These are phyloP conservation scores for Penicillium riverlandense DNA, from an alignment of 495 filamentous ascomycete genomes.

Conservation along the genomic window DNA sequence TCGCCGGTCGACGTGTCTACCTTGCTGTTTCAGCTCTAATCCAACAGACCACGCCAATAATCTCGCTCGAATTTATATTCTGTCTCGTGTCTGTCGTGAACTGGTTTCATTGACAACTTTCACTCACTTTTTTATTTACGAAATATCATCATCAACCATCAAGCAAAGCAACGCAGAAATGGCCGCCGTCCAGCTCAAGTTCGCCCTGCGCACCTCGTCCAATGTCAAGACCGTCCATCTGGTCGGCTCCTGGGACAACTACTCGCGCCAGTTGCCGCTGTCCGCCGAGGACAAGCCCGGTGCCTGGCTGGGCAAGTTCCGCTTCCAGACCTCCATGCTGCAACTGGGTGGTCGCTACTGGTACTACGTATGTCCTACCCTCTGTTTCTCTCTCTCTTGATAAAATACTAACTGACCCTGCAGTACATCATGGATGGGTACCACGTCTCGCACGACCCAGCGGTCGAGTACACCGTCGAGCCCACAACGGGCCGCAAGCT, in stretches of 20 bases:
- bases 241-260: constrained; percentile 97
- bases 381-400: background rate
- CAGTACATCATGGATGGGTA: constrained; percentile 97
- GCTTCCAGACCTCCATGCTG: constrained; percentile 79
- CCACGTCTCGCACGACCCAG: constrained; percentile 96
- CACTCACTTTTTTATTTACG: constrained; percentile 7
- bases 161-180: constrained; percentile 27
- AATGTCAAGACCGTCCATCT: constrained; percentile 98
- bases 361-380: constrained; percentile 65
- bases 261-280: constrained; percentile 84
- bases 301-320: constrained; percentile 91
- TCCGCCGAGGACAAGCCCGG: constrained; percentile 83
- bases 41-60: constrained; percentile 29
- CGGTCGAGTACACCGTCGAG: constrained; percentile 81
- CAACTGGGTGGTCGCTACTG: constrained; percentile 88
- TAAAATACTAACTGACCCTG: constrained; percentile 18
- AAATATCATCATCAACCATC: no score
- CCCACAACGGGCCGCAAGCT: constrained; percentile 94
- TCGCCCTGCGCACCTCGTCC: constrained; percentile 89
- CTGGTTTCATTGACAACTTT: constrained; percentile 19
- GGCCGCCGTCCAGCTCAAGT: constrained; percentile 78
- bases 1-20: constrained; percentile 46
- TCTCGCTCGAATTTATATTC: constrained; percentile 48
- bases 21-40: constrained; percentile 30
- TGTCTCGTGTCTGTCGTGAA: constrained; percentile 23